Base-by-base conservation (phyloP, 176 grass and related monocot species). In the Eragrostis curvula region DNA sequence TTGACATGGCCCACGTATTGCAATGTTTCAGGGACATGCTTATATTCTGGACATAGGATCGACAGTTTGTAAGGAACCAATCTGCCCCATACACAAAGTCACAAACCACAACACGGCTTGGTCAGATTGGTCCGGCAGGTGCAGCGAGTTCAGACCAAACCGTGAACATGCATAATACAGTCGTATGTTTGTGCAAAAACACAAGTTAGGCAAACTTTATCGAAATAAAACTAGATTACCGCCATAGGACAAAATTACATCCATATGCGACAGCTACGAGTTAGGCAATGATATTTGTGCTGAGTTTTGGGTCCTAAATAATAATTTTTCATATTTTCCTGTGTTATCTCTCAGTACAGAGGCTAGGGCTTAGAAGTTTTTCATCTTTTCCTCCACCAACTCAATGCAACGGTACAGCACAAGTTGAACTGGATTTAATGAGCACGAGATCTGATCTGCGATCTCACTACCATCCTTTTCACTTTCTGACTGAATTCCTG, bases 371-470 rank as follows among this genome's bases (percentile, higher is more conserved):
- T 59, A 83, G 10, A 59, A 65, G 57, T 62, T 36, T 63, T 91
- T 85, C 81, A 85, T 75, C 25, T 73, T 91, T 52, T 94, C 80
- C 83, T 98, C 95, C 9, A 87, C 88, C 52, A 98, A 88, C 91
- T 98, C 95, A 15, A 92, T 94, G 81, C 92, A 98, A 20, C 88
- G 92, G 55, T 89, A 67, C 41, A 97, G 75, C 49, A 94, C 95
- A 23, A 94, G 52, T 25, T 92, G 58, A 74, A 97, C 88, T 61
- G 90, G 95, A 86, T 97, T 97, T 80, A 94, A 57, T 9, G 66
- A 77, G 78, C 85, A 91, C 30, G 40, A 44, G 59, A 97, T 80
- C 52, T 91, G 81, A 66, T 86, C 68, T 59, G 80, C 65, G 24
- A 75, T 28, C 9, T 91, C 86, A 20, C 50, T 69, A 32, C 49